Base-by-base conservation (phyloP, 345 rosid species). In the Theobroma cacao region DNA sequence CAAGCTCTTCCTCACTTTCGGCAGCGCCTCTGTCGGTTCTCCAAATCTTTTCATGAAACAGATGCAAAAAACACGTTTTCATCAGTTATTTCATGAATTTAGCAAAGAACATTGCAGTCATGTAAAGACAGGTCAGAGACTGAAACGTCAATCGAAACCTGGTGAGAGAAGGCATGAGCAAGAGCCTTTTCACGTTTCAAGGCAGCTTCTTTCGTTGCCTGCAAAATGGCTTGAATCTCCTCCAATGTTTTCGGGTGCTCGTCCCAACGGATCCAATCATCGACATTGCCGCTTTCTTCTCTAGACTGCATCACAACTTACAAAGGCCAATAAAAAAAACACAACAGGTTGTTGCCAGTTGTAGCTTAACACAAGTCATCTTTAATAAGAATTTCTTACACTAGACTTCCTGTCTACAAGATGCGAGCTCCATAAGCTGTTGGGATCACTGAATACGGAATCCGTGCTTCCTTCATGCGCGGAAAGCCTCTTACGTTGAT, bases 161-260 rank as follows among this genome's bases (percentile, higher is more conserved):
- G 90, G 53, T 84, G 86, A 71, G 94, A 82, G 82, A 90, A 90
- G 65, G 89, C 93, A 40, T 81, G 83, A 73, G 92, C 86, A 31
- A 91, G 84, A 40, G 86, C 67, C 28, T 41, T 84, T 72, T 87
- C 90, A 33, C 87, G 85, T 72, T 79, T 83, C 81, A 78, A 41
- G 24, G 92, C 71, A 74, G 38, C 81, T 47, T 83, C 87, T 66
- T 84, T 85, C n/a, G 74, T 79, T 14, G 72, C 79, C 79, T 83
- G 82, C 64, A 75, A 61, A 77, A 81, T 74, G 75, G 75, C 76
- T 62, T 86, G 75, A 33, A 81, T 78, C 43, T 88, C 91, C 69
- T 86, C 86, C 3, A 78, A 13, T 50, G 87, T 82, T 14, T 80
- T 75, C 7, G 84, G 82, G 6, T 66, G 52, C 8, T 72, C 70